These are phyloP conservation scores for Aspergillus olivimuriae DNA, from an alignment of 495 filamentous ascomycete species.

Conservation along the genomic window DNA sequence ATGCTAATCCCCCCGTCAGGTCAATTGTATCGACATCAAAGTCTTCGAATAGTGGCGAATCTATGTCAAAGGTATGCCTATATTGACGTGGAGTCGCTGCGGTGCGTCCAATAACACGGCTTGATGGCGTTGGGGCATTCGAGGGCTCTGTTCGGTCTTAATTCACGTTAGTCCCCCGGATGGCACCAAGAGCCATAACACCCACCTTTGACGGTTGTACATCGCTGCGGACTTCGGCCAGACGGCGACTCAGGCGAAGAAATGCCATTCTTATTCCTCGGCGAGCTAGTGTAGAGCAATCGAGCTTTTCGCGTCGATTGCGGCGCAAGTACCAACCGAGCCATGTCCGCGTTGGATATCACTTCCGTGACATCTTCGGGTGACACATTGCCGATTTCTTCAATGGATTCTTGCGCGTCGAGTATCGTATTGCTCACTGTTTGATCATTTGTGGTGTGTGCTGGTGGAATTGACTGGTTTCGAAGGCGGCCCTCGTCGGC, in stretches of 20 bases:
- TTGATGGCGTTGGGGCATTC: constrained; percentile 18
- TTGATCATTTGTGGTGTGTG: constrained; percentile 3
- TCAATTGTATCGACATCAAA: constrained; percentile 57
- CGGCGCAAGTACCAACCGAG: constrained; percentile 46
- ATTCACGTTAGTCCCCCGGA: background rate
- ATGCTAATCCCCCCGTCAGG: constrained; percentile 58
- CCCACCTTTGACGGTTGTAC: constrained; percentile 19
- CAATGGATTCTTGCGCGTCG: constrained; percentile 12
- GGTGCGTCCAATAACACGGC: constrained; percentile 5
- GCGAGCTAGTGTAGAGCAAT: constrained; percentile 30
- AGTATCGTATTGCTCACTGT: constrained; percentile 4
- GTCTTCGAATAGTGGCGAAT: constrained; percentile 14
- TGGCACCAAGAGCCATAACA: background rate
- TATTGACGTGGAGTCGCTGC: constrained; percentile 19
- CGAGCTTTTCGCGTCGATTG: constrained; percentile 46
- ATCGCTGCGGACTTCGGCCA: constrained; percentile 20
- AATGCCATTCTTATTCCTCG: constrained; percentile 10
- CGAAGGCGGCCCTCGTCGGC: constrained; percentile 15
- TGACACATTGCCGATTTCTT: too few relatives aligned
- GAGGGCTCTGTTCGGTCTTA: constrained; percentile 22
- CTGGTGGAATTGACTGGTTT: constrained; percentile 1
- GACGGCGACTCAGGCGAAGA: constrained; percentile 14
- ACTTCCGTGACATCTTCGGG: constrained; percentile 21
- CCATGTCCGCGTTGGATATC: constrained; percentile 49
- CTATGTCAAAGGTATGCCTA: constrained; percentile 14